These are phyloP conservation scores for Candida tallmaniae DNA, from an alignment of 805 yeast genomes.

Conservation along the genomic window DNA sequence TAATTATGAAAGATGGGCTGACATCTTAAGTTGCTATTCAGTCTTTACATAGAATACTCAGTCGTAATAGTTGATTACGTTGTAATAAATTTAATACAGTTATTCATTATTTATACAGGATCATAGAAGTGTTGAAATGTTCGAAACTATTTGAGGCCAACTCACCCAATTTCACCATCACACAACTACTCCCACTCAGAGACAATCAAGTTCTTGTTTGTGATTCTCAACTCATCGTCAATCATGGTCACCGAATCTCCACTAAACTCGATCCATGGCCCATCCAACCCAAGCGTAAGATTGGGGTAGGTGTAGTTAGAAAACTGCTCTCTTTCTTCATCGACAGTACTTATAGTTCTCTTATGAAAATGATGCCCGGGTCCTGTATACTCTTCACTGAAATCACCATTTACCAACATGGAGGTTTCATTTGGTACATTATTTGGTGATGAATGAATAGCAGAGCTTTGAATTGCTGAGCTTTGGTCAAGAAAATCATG, in stretches of 20 bases:
- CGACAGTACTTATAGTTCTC: constrained; percentile 47
- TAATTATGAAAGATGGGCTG: too few species aligned
- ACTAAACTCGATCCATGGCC: constrained; percentile 55
- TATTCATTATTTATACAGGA: too few species aligned
- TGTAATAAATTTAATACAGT: too few species aligned
- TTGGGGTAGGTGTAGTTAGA: constrained; percentile 49
- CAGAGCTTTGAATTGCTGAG: constrained; percentile 1
- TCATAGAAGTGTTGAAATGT: too few species aligned
- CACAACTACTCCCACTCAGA: constrained; percentile 38
- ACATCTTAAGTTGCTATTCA: too few species aligned
- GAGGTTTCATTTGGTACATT: constrained; percentile 15
- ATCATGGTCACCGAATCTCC: constrained; percentile 38
- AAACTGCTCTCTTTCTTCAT: constrained; percentile 51
- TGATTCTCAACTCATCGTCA: constrained; percentile 12
- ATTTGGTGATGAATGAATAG: not conserved
- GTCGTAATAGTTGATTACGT: too few species aligned
- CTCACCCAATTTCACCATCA: too few species aligned
- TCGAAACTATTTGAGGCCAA: too few species aligned
- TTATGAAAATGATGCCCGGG: constrained; percentile 8
- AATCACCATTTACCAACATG: constrained; percentile 16
- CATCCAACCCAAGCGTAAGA: constrained; percentile 43
- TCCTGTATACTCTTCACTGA: constrained; percentile 10
- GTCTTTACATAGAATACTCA: too few species aligned
- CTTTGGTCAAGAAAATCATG: constrained; percentile 6
- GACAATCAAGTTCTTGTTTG: constrained; percentile 23